Evolutionary conservation across 805 yeast genomes (phyloP).

Genomic region (Yueomyces sp.): DNA sequence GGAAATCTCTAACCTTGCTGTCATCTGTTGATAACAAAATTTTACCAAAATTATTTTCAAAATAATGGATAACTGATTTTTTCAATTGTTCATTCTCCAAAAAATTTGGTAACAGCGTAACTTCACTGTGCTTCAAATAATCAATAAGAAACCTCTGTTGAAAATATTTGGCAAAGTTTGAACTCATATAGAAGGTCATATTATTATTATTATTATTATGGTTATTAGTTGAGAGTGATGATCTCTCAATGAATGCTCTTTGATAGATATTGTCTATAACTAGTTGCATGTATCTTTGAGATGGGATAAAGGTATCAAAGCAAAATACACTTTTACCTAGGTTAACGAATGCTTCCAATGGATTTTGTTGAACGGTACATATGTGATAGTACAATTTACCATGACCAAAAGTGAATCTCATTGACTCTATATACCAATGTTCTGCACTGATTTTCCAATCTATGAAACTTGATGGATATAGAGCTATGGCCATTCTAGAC

Average conservation of each 20-base stretch:
- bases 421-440: slow-evolving; percentile 67
- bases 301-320: slow-evolving; percentile 74
- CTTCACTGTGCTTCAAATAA: slow-evolving; percentile 45
- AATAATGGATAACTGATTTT: slow-evolving; percentile 50
- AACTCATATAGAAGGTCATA: background rate
- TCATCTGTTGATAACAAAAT: background rate
- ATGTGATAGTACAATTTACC: slow-evolving; percentile 81
- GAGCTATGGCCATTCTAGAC: slow-evolving; percentile 77
- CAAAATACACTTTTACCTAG: slow-evolving; percentile 70
- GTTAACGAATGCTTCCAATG: slow-evolving; percentile 63
- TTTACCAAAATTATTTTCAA: slow-evolving; percentile 44
- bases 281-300: slow-evolving; percentile 61
- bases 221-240: slow-evolving; percentile 72
- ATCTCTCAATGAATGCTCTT: slow-evolving; percentile 28
- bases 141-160: slow-evolving; percentile 19
- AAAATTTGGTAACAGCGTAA: slow-evolving; percentile 46
- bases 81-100: slow-evolving; percentile 39
- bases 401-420: slow-evolving; percentile 64
- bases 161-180: background rate
- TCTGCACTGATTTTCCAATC: slow-evolving; percentile 81
- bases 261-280: slow-evolving; percentile 68
- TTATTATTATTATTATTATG: slow-evolving; percentile 47
- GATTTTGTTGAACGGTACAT: slow-evolving; percentile 68
- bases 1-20: too few relatives aligned
- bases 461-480: slow-evolving; percentile 63